These are phyloP conservation scores for Kwoniella shivajii DNA, from an alignment of 1,284 basidiomycete genomes.

Conservation along the genomic window DNA sequence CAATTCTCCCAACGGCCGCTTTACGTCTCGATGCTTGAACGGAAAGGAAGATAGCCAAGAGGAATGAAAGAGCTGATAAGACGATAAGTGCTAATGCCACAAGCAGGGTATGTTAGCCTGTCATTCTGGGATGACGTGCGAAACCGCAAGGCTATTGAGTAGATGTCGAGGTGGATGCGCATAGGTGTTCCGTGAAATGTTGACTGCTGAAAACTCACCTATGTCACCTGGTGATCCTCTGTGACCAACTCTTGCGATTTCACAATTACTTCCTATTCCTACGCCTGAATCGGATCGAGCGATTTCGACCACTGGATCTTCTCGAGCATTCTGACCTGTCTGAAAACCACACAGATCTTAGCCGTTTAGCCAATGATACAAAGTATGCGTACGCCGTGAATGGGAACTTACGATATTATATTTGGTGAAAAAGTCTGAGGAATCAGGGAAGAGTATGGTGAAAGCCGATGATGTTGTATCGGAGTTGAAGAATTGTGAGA, in stretches of 20 bases:
- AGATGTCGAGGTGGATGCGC: too few relatives aligned
- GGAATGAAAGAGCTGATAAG: slow-evolving; percentile 37
- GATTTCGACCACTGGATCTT: slow-evolving; percentile 37
- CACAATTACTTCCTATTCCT: slow-evolving; percentile 45
- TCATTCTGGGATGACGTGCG: too few relatives aligned
- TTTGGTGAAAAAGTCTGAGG: slow-evolving; percentile 31
- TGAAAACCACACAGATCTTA: neutral
- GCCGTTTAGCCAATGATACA: neutral
- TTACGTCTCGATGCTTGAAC: slow-evolving; percentile 27
- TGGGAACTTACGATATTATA: slow-evolving; percentile 38
- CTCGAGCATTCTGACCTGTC: slow-evolving; percentile 22
- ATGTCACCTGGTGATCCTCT: slow-evolving; percentile 47
- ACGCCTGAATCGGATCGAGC: slow-evolving; percentile 37
- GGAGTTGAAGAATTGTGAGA: slow-evolving; percentile 47
- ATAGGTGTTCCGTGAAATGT: too few relatives aligned
- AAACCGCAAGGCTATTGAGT: too few relatives aligned
- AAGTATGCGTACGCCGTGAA: neutral
- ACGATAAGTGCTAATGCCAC: slow-evolving; percentile 40
- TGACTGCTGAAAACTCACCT: slow-evolving; percentile 31
- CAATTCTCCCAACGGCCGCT: slow-evolving; percentile 48
- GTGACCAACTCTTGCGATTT: slow-evolving; percentile 41
- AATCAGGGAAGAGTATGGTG: slow-evolving; percentile 41
- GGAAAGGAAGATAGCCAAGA: slow-evolving; percentile 31
- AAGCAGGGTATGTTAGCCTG: too few relatives aligned
- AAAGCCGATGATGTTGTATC: slow-evolving; percentile 21